Base-by-base conservation (phyloP, 2,329 filamentous ascomycete species). In the Hymenoscyphus infarciens region DNA sequence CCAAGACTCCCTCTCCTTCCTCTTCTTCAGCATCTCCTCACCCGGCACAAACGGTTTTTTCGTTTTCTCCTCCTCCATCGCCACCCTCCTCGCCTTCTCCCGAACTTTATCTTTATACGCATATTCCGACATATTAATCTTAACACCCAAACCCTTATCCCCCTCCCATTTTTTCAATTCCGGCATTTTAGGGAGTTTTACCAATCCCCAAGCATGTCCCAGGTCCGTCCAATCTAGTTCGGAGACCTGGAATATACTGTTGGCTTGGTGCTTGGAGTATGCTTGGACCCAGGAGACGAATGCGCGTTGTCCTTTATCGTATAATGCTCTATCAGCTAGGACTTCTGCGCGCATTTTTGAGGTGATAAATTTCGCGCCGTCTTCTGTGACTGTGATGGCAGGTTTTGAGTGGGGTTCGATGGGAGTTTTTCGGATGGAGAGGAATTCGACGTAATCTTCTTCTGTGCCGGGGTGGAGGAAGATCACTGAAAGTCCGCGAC, bases 221-320 rank as follows among this genome's bases (percentile, higher is more conserved):
- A 95, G 81, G 60, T 92, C 89, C 5, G 83, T 78, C 95, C 95
- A 99, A 74, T 97, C 88, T 16, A 97, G 81, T 71, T 96, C 92
- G 2, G 82, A 75, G 1, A 92, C 80, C 11, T 90, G 86, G 80
- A 99, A 99, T 68, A 99, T 98, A 71, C 92, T 96, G 64, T 86
- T 88, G 0, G 94, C 92, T 68, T 93, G 87, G 72, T 98, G 95
- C 71, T 95, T 96, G 73, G 86, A 90, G 77, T 98, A 98, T 68
- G 91, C 90, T 73, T 92, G 87, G 1, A 96, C 87, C 90, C 92
- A 98, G 73, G 90, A 94, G 25, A 98, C 94, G 70, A 99, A 98
- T 0, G 88, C 95, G 65, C 88, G 87, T 73, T 97, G 92, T 0
- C 90, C 92, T 72, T 96, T 95, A 74, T 97, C 92, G 74, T 95